Conservation (phyloP, 495 filamentous ascomycete species). For the Neurospora tetrasperma region DNA sequence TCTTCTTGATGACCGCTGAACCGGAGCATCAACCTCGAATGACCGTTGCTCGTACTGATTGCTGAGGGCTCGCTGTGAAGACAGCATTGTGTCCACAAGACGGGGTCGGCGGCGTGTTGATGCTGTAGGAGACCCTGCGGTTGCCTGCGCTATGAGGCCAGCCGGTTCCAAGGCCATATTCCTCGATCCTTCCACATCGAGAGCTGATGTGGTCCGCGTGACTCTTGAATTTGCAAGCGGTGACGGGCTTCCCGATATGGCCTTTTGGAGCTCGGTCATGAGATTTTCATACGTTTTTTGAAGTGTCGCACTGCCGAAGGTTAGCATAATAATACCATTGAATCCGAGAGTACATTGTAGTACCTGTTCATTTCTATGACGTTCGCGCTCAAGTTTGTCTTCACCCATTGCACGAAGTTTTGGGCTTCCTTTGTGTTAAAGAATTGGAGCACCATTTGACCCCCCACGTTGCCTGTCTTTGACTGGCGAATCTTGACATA, state of each 20-base stretch:
- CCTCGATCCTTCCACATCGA: background rate
- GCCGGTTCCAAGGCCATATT: background rate
- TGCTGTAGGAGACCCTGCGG: background rate
- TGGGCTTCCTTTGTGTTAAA: background rate
- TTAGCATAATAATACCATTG: background rate
- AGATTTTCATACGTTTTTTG: background rate
- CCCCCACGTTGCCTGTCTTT: background rate
- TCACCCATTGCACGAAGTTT: background rate
- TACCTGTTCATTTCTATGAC: background rate
- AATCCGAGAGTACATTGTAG: background rate
- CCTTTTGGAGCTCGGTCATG: background rate
- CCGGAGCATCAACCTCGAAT: background rate
- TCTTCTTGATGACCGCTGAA: slow-evolving; percentile 2
- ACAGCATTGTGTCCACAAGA: slow-evolving; percentile 5
- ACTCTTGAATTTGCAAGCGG: background rate
- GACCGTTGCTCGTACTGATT: background rate
- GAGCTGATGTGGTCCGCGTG: background rate
- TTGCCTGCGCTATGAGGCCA: background rate
- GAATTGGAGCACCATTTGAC: background rate
- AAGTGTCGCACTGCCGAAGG: background rate
- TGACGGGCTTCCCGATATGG: background rate
- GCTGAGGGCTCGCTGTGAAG: slow-evolving; percentile 1
- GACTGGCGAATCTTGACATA: background rate
- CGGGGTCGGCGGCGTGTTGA: background rate
- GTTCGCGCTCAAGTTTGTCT: background rate